These are phyloP conservation scores for Ceratocystis huliohia DNA, from an alignment of 2,329 filamentous ascomycete species.

Conservation along the genomic window DNA sequence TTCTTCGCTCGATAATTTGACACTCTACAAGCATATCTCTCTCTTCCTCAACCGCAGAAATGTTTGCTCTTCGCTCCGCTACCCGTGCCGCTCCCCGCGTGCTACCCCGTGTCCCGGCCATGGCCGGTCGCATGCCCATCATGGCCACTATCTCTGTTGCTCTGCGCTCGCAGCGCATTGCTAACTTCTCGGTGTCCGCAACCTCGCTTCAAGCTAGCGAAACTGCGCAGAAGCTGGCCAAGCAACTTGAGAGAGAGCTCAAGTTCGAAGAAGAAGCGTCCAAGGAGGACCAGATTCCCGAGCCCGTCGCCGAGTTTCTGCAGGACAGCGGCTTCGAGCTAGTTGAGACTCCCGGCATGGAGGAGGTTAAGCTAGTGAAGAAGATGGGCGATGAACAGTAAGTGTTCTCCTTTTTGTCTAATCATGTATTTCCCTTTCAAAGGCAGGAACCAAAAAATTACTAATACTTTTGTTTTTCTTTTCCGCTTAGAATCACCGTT, in stretches of 20 bases:
- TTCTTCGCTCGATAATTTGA: not conserved
- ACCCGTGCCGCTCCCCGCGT: conserved; percentile 55
- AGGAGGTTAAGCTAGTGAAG: conserved; percentile 76
- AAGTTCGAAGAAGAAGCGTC: conserved; percentile 73
- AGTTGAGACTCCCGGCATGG: conserved; percentile 67
- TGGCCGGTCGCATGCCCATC: conserved; percentile 13
- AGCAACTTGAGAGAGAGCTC: conserved; percentile 73
- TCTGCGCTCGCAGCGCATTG: conserved; percentile 31
- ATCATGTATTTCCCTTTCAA: not conserved
- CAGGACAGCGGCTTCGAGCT: conserved; percentile 76
- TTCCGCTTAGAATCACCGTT: conserved; percentile 47
- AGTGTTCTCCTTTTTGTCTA: conserved; percentile 27
- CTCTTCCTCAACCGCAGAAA: conserved; percentile 31
- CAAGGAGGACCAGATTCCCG: conserved; percentile 56
- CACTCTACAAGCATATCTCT: not conserved
- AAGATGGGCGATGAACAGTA: conserved; percentile 81
- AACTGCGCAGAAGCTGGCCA: conserved; percentile 33
- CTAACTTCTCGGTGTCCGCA: conserved; percentile 31
- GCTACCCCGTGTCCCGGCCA: conserved; percentile 26
- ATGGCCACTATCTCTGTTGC: conserved; percentile 24
- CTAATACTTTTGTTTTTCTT: not conserved
- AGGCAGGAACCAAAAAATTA: not conserved
- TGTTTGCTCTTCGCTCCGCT: conserved; percentile 52
- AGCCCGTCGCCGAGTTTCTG: conserved; percentile 75
- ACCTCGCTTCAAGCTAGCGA: conserved; percentile 60